Percentiles rank a stretch among this genome's conserved stretches.
Evolutionary conservation across 2,329 filamentous ascomycete genomes (phyloP).

Genomic region (Neocatenulostroma microsporum): DNA sequence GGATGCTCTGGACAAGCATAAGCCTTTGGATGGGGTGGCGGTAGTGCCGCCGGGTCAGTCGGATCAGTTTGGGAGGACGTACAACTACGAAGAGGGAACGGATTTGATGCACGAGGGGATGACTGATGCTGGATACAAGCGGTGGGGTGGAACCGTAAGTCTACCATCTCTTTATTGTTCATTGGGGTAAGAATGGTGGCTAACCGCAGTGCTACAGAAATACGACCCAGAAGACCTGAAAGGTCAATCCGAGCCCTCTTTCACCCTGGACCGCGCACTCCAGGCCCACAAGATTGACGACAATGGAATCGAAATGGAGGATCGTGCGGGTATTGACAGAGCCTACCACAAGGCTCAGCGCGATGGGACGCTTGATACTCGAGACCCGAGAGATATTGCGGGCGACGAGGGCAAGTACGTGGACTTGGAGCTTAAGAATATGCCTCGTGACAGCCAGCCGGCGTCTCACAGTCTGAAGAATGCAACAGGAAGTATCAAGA

Average conservation of each 20-base stretch:
- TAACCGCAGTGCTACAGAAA: too few relatives aligned
- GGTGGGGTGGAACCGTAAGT: conserved; percentile 66
- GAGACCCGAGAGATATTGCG: conserved; percentile 27
- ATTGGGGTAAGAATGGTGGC: too few relatives aligned
- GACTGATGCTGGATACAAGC: conserved; percentile 68
- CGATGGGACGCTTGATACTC: conserved; percentile 19
- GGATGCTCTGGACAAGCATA: conserved; percentile 64
- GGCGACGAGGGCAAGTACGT: conserved; percentile 27
- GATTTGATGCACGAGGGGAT: conserved; percentile 73
- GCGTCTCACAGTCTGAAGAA: conserved; percentile 26
- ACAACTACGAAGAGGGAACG: conserved; percentile 76
- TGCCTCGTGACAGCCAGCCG: conserved; percentile 8
- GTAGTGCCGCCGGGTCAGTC: conserved; percentile 63
- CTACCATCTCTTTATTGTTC: not conserved
- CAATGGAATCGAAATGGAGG: conserved; percentile 37
- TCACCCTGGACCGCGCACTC: conserved; percentile 58
- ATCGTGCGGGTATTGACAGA: conserved; percentile 32
- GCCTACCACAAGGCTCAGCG: conserved; percentile 28
- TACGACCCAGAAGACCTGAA: conserved; percentile 73
- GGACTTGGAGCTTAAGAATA: conserved; percentile 19
- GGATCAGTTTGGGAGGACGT: conserved; percentile 61
- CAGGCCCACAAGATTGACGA: conserved; percentile 50
- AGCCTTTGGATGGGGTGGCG: conserved; percentile 74
- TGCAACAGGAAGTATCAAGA: conserved; percentile 36
- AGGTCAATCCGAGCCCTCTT: conserved; percentile 73